Conservation (phyloP, 352 stramenopile genomes). For the Thalassiosira livingstoniorum region DNA sequence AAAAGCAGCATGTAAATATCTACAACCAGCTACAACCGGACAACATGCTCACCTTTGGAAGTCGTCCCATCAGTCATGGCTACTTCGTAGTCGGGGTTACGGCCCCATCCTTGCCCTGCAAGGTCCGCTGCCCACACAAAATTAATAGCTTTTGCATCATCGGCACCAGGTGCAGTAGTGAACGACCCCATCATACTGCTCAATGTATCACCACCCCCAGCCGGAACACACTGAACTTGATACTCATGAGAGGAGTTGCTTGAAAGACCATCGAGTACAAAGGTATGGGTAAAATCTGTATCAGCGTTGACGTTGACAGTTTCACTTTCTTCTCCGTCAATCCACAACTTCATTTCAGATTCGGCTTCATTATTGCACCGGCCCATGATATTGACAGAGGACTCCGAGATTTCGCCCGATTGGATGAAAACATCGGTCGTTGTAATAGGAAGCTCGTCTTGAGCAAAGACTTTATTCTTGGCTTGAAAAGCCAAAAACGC, state of each 20-base stretch:
- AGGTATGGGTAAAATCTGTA: slow-evolving; percentile 50
- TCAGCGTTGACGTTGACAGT: slow-evolving; percentile 14
- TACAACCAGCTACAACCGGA: no score
- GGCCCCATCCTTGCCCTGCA: slow-evolving; percentile 51
- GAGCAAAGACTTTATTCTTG: no score
- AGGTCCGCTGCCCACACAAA: slow-evolving; percentile 56
- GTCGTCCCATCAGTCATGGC: slow-evolving; percentile 26
- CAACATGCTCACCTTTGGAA: slow-evolving; percentile 42
- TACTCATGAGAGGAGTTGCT: slow-evolving; percentile 34
- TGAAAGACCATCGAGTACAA: slow-evolving; percentile 37
- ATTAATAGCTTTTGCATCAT: slow-evolving; percentile 25
- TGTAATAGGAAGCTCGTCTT: slow-evolving; percentile 56
- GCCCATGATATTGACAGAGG: slow-evolving; percentile 51
- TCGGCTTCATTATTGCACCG: slow-evolving; percentile 53
- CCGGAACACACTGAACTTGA: slow-evolving; percentile 27
- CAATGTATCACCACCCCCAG: not conserved
- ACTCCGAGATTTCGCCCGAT: slow-evolving; percentile 46
- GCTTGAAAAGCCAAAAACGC: no score
- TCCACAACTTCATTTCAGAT: slow-evolving; percentile 32
- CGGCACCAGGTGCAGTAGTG: slow-evolving; percentile 30
- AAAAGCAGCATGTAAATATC: no score
- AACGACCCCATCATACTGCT: slow-evolving; percentile 46
- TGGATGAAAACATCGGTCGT: slow-evolving; percentile 59
- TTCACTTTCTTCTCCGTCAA: slow-evolving; percentile 20
- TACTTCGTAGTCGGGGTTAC: slow-evolving; percentile 53